Conservation (phyloP, 495 filamentous ascomycete species). For the Chaetomium fimeti region DNA sequence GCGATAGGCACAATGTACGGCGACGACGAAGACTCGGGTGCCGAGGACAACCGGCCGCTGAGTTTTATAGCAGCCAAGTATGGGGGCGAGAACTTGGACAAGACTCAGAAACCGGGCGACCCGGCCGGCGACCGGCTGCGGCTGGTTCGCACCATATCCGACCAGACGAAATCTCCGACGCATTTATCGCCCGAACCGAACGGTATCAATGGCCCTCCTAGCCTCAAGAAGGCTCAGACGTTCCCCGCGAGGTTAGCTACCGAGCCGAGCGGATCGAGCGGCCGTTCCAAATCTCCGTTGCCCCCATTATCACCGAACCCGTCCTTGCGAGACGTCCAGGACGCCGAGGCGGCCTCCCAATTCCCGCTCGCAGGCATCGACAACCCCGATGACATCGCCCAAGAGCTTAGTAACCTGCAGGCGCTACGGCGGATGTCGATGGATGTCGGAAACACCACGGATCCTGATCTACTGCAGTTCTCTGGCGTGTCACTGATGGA, state of each 20-base stretch:
- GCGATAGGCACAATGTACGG: constrained; percentile 96
- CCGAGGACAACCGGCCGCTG: constrained; percentile 49
- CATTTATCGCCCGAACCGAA: constrained; percentile 14
- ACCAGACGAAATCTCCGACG: constrained; percentile 31
- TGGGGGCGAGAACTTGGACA: constrained; percentile 40
- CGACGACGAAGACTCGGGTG: constrained; percentile 52
- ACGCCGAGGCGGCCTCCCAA: constrained; percentile 61
- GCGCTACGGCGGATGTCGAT: constrained; percentile 97
- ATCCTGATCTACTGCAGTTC: constrained; percentile 91
- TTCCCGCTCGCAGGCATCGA: constrained; percentile 91
- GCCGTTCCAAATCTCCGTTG: constrained; percentile 47
- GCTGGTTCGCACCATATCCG: constrained; percentile 46
- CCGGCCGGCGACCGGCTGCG: constrained; percentile 40
- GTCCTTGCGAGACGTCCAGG: constrained; percentile 54
- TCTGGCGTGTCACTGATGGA: constrained; percentile 56
- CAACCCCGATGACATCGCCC: constrained; percentile 85
- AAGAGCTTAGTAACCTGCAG: constrained; percentile 93
- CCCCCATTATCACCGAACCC: constrained; percentile 57
- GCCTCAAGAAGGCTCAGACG: constrained; percentile 41
- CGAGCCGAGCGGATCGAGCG: constrained; percentile 49
- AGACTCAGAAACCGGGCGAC: constrained; percentile 26
- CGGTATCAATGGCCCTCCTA: constrained; percentile 24
- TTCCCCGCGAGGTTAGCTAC: constrained; percentile 46
- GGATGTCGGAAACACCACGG: constrained; percentile 87
- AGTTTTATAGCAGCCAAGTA: constrained; percentile 47